Conservation (phyloP, 2,329 filamentous ascomycete species). For the Tolypocladium ophioglossoides region DNA sequence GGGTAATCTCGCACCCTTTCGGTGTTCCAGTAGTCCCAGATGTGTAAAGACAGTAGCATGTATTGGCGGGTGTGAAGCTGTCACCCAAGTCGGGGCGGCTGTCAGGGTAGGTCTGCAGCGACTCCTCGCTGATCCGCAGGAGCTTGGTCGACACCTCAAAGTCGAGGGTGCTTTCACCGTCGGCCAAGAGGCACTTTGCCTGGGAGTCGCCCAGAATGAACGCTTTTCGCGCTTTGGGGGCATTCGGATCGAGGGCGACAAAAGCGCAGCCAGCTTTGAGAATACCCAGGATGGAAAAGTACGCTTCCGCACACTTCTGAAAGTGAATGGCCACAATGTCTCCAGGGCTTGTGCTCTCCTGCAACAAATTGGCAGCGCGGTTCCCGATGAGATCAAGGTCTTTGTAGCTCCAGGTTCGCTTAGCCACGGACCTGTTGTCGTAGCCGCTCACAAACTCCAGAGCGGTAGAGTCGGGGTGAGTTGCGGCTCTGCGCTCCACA, state of each 20-base stretch:
- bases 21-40: slow-evolving; percentile 80
- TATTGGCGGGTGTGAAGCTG: slow-evolving; percentile 33
- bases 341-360: slow-evolving; percentile 39
- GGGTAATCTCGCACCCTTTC: slow-evolving; percentile 81
- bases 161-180: slow-evolving; percentile 18
- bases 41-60: slow-evolving; percentile 78
- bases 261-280: slow-evolving; percentile 76
- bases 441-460: slow-evolving; percentile 64
- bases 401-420: slow-evolving; percentile 60
- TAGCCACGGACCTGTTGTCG: slow-evolving; percentile 30
- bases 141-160: slow-evolving; percentile 22
- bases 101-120: slow-evolving; percentile 15
- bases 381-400: slow-evolving; percentile 64
- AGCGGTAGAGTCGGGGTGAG: slow-evolving; percentile 50
- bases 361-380: slow-evolving; percentile 56
- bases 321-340: slow-evolving; percentile 66
- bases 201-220: slow-evolving; percentile 70
- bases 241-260: slow-evolving; percentile 66
- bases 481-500: slow-evolving; percentile 52
- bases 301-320: slow-evolving; percentile 75
- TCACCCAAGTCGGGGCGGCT: slow-evolving; percentile 2
- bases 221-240: slow-evolving; percentile 60
- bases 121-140: slow-evolving; percentile 19
- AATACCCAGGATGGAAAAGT: slow-evolving; percentile 71
- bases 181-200: slow-evolving; percentile 52